Percentiles rank a stretch among this genome's conserved stretches.
Conservation (phyloP, 306 rosid species). For the Vigna reflexopilosa region DNA sequence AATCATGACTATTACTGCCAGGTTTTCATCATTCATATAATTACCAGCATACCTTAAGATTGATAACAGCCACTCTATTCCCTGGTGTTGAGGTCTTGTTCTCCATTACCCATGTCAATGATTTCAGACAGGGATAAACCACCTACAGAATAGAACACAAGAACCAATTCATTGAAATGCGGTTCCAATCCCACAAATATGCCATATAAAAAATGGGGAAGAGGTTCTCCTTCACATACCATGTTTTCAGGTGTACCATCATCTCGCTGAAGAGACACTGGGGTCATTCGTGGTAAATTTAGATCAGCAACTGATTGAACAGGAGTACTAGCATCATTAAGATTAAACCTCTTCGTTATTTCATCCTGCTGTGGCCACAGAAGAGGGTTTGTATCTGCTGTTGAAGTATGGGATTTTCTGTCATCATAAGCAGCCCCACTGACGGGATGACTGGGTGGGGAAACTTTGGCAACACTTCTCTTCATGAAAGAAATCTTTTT, state of each 20-base stretch:
- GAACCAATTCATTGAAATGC: conserved; percentile 39
- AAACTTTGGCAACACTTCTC: conserved; percentile 76
- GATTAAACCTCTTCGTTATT: conserved; percentile 73
- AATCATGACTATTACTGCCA: conserved; percentile 34
- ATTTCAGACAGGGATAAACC: conserved; percentile 86
- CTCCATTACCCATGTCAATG: conserved; percentile 99
- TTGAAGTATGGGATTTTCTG: conserved; percentile 60
- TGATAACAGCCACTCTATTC: conserved; percentile 87
- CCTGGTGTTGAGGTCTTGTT: conserved; percentile 83
- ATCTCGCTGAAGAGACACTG: conserved; percentile 80
- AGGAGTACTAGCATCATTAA: conserved; percentile 72
- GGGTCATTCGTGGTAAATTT: conserved; percentile 84
- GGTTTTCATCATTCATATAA: conserved; percentile 21
- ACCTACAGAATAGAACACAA: conserved; percentile 54
- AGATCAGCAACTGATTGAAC: conserved; percentile 73
- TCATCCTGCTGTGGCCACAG: conserved; percentile 94
- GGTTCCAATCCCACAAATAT: conserved; percentile 30
- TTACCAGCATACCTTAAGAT: conserved; percentile 72
- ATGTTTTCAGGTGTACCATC: conserved; percentile 78
- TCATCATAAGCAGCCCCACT: conserved; percentile 64
- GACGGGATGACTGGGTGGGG: conserved; percentile 61
- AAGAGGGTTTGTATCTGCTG: conserved; percentile 75
- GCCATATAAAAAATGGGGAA: conserved; percentile 10
- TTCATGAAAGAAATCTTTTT: conserved; percentile 74
- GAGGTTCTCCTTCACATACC: conserved; percentile 51